Conservation (phyloP, 176 grass and related monocot genomes). For the Paspalum vaginatum region DNA sequence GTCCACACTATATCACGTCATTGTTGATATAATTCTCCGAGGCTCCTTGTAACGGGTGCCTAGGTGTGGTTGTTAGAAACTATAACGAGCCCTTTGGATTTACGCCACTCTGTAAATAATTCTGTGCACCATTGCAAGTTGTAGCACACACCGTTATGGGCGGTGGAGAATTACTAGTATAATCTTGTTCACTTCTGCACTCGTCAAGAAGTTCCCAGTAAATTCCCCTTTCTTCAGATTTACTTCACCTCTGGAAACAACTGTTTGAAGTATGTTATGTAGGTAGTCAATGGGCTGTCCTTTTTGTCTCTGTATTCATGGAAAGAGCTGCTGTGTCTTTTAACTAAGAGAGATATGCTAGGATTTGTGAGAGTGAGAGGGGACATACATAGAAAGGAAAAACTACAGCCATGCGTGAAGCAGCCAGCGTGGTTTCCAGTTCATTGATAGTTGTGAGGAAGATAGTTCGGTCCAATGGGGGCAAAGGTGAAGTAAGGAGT, state of each 20-base stretch:
- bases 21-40: slow-evolving; percentile 37
- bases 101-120: slow-evolving; percentile 48
- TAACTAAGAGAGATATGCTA: slow-evolving; percentile 44
- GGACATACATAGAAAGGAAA: slow-evolving; percentile 49
- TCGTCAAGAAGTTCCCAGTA: slow-evolving; percentile 35
- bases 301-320: slow-evolving; percentile 46
- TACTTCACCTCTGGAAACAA: slow-evolving; percentile 50
- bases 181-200: slow-evolving; percentile 26
- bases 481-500: slow-evolving; percentile 41
- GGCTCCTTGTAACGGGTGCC: slow-evolving; percentile 45
- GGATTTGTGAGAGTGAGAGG: slow-evolving; percentile 46
- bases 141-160: slow-evolving; percentile 26
- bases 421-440: slow-evolving; percentile 56
- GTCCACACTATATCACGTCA: slow-evolving; percentile 41
- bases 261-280: slow-evolving; percentile 28
- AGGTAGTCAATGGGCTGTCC: slow-evolving; percentile 49
- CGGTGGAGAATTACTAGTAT: slow-evolving; percentile 17
- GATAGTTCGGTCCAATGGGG: slow-evolving; percentile 40
- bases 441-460: slow-evolving; percentile 48
- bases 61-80: slow-evolving; percentile 43
- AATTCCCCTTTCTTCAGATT: slow-evolving; percentile 43
- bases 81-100: slow-evolving; percentile 47
- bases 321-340: slow-evolving; percentile 24
- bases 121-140: slow-evolving; percentile 24
- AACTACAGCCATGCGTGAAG: slow-evolving; percentile 34